These are phyloP conservation scores for Coprinellus aureogranulatus DNA, from an alignment of 768 basidiomycete genomes.

Conservation along the genomic window DNA sequence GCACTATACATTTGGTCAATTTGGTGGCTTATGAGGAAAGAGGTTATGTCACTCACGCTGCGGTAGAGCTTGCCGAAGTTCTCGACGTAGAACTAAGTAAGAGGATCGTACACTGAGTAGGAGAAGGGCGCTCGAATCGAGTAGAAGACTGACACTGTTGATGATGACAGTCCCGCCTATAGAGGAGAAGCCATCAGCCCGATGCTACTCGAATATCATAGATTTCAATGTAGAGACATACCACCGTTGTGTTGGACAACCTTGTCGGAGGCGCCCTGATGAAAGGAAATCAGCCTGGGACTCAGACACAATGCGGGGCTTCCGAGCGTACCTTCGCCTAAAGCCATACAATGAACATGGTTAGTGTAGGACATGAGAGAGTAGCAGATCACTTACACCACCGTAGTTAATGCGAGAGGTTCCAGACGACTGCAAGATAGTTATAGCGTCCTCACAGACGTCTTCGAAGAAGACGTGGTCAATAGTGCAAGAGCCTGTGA, in stretches of 20 bases:
- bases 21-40: too few relatives aligned
- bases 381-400: conserved; percentile 24
- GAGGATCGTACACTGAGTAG: not conserved
- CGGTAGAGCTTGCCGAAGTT: conserved; percentile 40
- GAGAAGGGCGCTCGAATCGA: not conserved
- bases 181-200: not conserved
- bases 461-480: conserved; percentile 34
- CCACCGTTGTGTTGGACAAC: conserved; percentile 39
- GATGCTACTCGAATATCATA: not conserved
- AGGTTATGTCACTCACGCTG: conserved; percentile 13
- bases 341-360: not conserved
- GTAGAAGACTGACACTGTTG: conserved; percentile 28
- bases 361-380: not conserved
- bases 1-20: conserved; percentile 21
- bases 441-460: conserved; percentile 39
- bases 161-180: conserved; percentile 28
- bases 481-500: conserved; percentile 26
- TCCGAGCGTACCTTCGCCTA: too few relatives aligned
- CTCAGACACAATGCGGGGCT: too few relatives aligned
- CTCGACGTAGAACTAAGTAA: conserved; percentile 35
- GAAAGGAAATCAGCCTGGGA: too few relatives aligned
- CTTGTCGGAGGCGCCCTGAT: conserved; percentile 33
- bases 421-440: conserved; percentile 39
- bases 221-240: conserved; percentile 18
- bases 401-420: conserved; percentile 37